A percentile compares a stretch with the other conserved stretches of the same genome.
These are phyloP conservation scores for Alternaria dauci DNA, from an alignment of 2,329 filamentous ascomycete genomes.

Conservation along the genomic window DNA sequence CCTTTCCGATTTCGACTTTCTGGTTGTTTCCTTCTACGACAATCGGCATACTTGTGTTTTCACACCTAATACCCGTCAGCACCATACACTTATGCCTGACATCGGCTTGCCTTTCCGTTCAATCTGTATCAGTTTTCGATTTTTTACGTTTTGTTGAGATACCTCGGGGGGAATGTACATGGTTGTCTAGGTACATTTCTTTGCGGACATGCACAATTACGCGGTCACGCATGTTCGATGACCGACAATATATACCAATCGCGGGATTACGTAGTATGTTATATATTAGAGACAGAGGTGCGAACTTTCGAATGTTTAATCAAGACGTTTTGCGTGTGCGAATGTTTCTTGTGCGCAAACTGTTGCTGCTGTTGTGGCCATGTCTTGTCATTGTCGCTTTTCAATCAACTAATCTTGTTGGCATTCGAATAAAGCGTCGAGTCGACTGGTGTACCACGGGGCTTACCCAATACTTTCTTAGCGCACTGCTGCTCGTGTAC, in stretches of 20 bases:
- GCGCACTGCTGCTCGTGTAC: not conserved
- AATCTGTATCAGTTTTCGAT: constrained; percentile 1
- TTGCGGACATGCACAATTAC: constrained; percentile 2
- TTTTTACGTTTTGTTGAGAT: constrained; percentile 12
- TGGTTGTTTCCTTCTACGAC: constrained; percentile 23
- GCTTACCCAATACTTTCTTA: not conserved
- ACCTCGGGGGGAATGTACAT: constrained; percentile 22
- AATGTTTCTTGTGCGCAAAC: not conserved
- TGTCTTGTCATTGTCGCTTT: not conserved
- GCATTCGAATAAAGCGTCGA: not conserved
- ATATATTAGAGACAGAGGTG: not conserved
- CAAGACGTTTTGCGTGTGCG: constrained; percentile 1
- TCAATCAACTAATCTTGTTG: not conserved
- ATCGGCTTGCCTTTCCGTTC: constrained; percentile 12
- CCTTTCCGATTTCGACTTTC: constrained; percentile 34
- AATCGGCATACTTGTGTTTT: constrained; percentile 11
- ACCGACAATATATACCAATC: constrained; percentile 10
- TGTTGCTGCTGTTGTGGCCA: not conserved
- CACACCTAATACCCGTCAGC: constrained; percentile 39
- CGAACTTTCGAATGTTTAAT: constrained; percentile 6
- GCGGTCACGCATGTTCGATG: constrained; percentile 1
- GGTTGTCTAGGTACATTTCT: constrained; percentile 15
- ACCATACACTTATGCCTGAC: constrained; percentile 7
- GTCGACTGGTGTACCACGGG: not conserved
- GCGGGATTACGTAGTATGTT: constrained; percentile 9